Base-by-base conservation (phyloP, 2,329 filamentous ascomycete genomes). In the Raffaelea arxii region DNA sequence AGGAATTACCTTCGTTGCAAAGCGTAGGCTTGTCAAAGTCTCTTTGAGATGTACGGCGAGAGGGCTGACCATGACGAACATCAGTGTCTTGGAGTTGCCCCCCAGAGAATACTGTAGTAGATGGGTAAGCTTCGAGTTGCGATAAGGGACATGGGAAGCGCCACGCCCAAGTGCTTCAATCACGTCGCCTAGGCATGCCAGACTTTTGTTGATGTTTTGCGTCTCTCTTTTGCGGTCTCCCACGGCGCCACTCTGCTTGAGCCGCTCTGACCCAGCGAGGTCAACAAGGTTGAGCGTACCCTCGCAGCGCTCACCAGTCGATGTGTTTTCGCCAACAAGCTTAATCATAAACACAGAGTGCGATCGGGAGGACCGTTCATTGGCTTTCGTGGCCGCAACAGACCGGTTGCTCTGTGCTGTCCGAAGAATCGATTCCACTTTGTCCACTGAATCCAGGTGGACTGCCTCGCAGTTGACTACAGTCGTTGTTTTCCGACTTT, bases 51-150 rank as follows among this genome's bases (percentile, higher is more conserved):
- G 92, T 6, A 82, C 85, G 68, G 94, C 86, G 49, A 97, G 70
- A 27, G 92, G 92, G 56, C 85, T 92, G 47, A 95, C 86, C 90
- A 97, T 97, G 62, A 97, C 88, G 63, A 98, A 95, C 92, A 98
- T 98, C 57, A 98, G 82, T 1, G 92, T 98, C 68, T 96, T 94
- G 56, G 85, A 92, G 64, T 95, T 96, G 16, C 92, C 92, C 4
- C 92, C 91, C 7, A 98, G 72, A 3, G 88, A 95, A 60, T 92
- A 94, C 77, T 97, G 88, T 32, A 98, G 75, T 41, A 98, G 75
- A 60, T 96, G 94, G 9, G 92, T 98, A 54, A 98, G 75, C 77
- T 96, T 97, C 56, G 87, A 95, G 67, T 97, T 97, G 46, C 92
- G 75, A 68, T 97, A 98, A 1, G 92, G 92, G 39, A 98, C 79